Percentiles rank a stretch among this genome's conserved stretches.
Conservation (phyloP, 768 basidiomycete genomes). For the Mycena galopus region DNA sequence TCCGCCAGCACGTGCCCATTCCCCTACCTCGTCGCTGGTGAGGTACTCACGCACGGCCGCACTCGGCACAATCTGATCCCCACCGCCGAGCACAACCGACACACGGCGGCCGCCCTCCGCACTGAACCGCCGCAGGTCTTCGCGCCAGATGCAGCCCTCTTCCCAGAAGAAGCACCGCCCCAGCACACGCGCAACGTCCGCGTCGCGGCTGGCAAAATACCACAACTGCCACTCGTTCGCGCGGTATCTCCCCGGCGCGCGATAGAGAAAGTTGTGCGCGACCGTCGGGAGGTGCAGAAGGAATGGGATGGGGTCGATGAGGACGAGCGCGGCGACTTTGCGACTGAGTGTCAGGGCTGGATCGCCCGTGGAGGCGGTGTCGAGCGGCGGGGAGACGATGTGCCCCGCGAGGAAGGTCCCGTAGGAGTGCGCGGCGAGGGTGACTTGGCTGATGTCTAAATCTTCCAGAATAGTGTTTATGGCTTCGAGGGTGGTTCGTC, state of each 20-base stretch:
- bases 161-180: conserved; percentile 76
- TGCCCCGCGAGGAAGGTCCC: conserved; percentile 71
- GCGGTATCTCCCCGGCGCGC: conserved; percentile 52
- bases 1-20: conserved; percentile 27
- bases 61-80: conserved; percentile 57
- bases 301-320: conserved; percentile 77
- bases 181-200: conserved; percentile 71
- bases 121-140: conserved; percentile 57
- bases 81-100: conserved; percentile 51
- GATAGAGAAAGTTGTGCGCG: conserved; percentile 77
- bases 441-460: conserved; percentile 53
- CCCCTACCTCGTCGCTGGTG: conserved; percentile 43
- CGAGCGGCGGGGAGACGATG: conserved; percentile 50
- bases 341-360: conserved; percentile 36
- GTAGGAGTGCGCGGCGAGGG: conserved; percentile 71
- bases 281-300: conserved; percentile 73
- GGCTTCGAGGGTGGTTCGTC: conserved; percentile 55
- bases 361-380: conserved; percentile 17
- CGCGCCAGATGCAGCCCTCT: conserved; percentile 71
- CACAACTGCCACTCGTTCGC: conserved; percentile 77
- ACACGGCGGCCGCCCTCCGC: conserved; percentile 42
- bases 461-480: conserved; percentile 60
- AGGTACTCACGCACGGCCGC: conserved; percentile 52
- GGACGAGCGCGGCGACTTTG: conserved; percentile 59
- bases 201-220: conserved; percentile 76